A percentile compares a stretch with the other conserved stretches of the same genome.
phyloP scores from a whole-genome alignment of 2,329 filamentous ascomycete genomes.

The Blastomyces emzantsi region DNA sequence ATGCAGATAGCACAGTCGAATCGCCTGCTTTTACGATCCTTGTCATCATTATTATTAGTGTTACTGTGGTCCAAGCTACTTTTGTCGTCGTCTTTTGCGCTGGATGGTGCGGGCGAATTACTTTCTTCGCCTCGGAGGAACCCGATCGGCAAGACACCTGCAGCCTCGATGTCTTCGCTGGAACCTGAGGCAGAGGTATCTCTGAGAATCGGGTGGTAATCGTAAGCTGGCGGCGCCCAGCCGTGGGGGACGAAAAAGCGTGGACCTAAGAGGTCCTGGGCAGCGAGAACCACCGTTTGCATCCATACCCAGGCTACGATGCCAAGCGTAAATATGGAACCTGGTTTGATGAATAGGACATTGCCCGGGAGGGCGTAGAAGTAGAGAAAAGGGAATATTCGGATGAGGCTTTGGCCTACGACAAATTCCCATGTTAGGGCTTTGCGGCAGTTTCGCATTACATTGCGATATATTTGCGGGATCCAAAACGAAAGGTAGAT shows the following conservation, averaged over 20 bases:
- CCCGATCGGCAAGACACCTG: slow-evolving; percentile 66
- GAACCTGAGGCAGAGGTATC: slow-evolving; percentile 26
- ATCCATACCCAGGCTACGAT: slow-evolving; percentile 76
- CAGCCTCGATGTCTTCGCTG: slow-evolving; percentile 71
- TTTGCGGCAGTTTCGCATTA: slow-evolving; percentile 80
- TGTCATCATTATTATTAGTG: slow-evolving; percentile 35
- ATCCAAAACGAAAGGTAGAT: slow-evolving; percentile 83
- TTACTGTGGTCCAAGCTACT: slow-evolving; percentile 18
- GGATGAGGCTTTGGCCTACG: slow-evolving; percentile 67
- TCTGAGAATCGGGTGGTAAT: slow-evolving; percentile 85
- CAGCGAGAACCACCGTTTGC: slow-evolving; percentile 68
- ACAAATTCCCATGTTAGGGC: slow-evolving; percentile 90
- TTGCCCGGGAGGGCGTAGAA: slow-evolving; percentile 74
- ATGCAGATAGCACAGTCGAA: slow-evolving; percentile 96
- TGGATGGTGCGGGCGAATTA: slow-evolving; percentile 26
- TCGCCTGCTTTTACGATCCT: slow-evolving; percentile 43
- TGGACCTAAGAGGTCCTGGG: slow-evolving; percentile 77
- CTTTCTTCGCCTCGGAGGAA: slow-evolving; percentile 45
- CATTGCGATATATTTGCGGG: slow-evolving; percentile 86
- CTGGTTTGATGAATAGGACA: slow-evolving; percentile 65
- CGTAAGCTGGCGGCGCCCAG: slow-evolving; percentile 62
- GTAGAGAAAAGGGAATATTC: slow-evolving; percentile 72
- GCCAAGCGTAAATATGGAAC: slow-evolving; percentile 54
- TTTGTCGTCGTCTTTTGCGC: background rate
- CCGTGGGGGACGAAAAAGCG: slow-evolving; percentile 70